Base-by-base conservation (phyloP, 805 yeast genomes). In the Lachancea meyersii region DNA sequence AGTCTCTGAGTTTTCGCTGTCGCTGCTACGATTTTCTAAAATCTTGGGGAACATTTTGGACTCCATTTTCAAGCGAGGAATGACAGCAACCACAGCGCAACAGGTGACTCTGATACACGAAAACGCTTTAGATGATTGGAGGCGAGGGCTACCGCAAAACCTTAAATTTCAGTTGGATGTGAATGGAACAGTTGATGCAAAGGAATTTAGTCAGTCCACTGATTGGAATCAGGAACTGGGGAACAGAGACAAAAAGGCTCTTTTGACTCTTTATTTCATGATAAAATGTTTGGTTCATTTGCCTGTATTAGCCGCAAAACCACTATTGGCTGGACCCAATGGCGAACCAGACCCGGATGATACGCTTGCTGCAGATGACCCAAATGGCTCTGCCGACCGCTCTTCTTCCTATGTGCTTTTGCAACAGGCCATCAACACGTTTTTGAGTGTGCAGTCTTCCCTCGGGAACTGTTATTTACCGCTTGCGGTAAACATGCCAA, bases 101-200 rank as follows among this genome's bases (percentile, higher is more conserved):
- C 57, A 54, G 30, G 50, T 52, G 3, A 55, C 64, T 3, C 45
- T 67, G 22, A 56, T 67, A 13, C 71, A 69, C 46, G 96, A 88
- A 55, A 77, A 82, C 51, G 73, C 80, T 52, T 67, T 88, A 36
- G 95, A 87, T 51, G 67, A 75, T 38, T 88, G 96, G 96, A 70
- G 86, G 52, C 66, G 80, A 17, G 84, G 82, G 31, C 65, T 88
- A 31, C 86, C 94, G 1, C 31, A 61, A 0, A 71, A 72, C 31
- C 65, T 85, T 45, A 72, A 70, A 43, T 84, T 86, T 51, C 82
- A 82, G 30, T 63, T 82, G 23, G 86, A 80, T 47, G 73, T 72
- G 14, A 76, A 75, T 53, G 82, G 84, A 1, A 50, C 56, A 16
- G 56, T 58, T 11, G 51, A 58, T 38, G 40, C 54, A 38, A 57